These are phyloP conservation scores for Spergularia marina DNA, from an alignment of 148 eudicot genomes.

Conservation along the genomic window DNA sequence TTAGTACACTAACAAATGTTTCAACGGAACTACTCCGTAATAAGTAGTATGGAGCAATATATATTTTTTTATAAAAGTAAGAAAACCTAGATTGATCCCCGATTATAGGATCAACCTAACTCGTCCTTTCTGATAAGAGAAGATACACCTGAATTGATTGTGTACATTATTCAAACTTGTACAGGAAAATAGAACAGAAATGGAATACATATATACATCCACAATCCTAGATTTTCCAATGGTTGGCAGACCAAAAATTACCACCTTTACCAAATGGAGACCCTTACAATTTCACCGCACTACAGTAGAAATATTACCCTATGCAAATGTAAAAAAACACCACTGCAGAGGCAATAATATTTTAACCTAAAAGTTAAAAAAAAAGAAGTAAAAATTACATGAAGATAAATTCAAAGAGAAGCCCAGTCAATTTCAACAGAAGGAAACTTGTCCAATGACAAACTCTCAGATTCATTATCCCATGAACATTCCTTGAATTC, in stretches of 20 bases:
- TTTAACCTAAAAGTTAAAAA: neutral
- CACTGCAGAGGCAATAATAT: constrained; percentile 12
- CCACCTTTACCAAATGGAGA: constrained; percentile 18
- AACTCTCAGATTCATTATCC: constrained; percentile 18
- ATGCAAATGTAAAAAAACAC: constrained; percentile 28
- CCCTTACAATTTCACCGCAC: neutral
- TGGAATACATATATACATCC: neutral
- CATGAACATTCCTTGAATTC: constrained; percentile 27
- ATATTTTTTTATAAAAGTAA: too few species aligned
- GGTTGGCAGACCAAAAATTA: constrained; percentile 16
- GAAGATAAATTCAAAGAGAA: constrained; percentile 14
- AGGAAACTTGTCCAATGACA: constrained; percentile 26
- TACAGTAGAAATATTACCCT: neutral
- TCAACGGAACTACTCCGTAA: too few species aligned
- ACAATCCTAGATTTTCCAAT: constrained; percentile 4
- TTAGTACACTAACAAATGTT: neutral
- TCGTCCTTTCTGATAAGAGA: too few species aligned
- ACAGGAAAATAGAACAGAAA: neutral
- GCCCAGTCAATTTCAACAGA: constrained; percentile 37
- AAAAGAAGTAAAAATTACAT: neutral
- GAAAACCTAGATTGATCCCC: too few species aligned
- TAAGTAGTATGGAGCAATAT: too few species aligned
- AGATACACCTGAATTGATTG: neutral
- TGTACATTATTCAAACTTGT: too few species aligned
- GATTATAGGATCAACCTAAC: too few species aligned